Evolutionary conservation across 2,329 filamentous ascomycete genomes (phyloP).

Genomic region (Fusarium pilosicola): DNA sequence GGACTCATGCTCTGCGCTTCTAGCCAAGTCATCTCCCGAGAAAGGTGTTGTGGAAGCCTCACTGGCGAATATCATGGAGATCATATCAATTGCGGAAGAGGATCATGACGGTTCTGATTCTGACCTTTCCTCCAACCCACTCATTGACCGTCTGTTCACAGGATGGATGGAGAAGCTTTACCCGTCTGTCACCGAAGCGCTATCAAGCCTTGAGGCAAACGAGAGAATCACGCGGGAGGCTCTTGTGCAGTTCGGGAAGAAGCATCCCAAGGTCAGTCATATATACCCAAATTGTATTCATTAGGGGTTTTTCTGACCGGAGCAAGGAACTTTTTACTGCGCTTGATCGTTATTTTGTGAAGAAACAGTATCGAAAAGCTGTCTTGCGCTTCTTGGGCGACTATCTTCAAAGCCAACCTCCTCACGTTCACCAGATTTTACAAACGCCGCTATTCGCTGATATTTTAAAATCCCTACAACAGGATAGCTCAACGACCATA

Average conservation of each 20-base stretch:
- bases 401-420: slow-evolving; percentile 80
- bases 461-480: slow-evolving; percentile 77
- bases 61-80: slow-evolving; percentile 70
- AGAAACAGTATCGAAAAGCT: slow-evolving; percentile 70
- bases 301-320: not conserved
- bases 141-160: slow-evolving; percentile 66
- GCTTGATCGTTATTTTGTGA: slow-evolving; percentile 73
- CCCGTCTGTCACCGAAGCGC: slow-evolving; percentile 50
- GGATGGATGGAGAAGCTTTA: slow-evolving; percentile 66
- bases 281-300: not conserved
- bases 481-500: slow-evolving; percentile 79
- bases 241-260: slow-evolving; percentile 72
- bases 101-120: slow-evolving; percentile 57
- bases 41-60: slow-evolving; percentile 72
- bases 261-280: slow-evolving; percentile 65
- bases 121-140: slow-evolving; percentile 57
- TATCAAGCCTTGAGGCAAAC: slow-evolving; percentile 54
- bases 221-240: slow-evolving; percentile 62
- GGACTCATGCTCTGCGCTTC: slow-evolving; percentile 56
- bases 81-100: slow-evolving; percentile 71
- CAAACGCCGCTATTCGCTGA: slow-evolving; percentile 78
- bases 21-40: slow-evolving; percentile 66
- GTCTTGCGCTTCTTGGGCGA: slow-evolving; percentile 74
- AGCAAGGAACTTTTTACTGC: slow-evolving; percentile 71
- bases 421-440: slow-evolving; percentile 78